Percentiles rank a stretch among this genome's conserved stretches.
Evolutionary conservation across 768 basidiomycete species (phyloP).

Genomic region (Termitomyces sp.): DNA sequence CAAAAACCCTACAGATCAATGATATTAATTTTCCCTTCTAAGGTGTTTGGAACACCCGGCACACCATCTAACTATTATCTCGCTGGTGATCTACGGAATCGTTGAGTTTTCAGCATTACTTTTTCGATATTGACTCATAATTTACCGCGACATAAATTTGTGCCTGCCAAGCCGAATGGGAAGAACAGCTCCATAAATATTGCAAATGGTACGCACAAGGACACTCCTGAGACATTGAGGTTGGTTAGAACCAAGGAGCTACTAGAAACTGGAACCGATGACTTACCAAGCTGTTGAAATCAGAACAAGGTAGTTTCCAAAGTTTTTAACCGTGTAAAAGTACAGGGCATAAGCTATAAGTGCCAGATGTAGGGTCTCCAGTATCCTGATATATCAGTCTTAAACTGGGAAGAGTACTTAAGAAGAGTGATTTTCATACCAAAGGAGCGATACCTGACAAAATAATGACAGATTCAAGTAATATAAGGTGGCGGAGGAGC

Average conservation of each 20-base stretch:
- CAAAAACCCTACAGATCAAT: neutral
- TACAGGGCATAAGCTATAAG: conserved; percentile 1
- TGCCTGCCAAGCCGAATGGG: neutral
- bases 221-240: neutral
- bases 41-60: neutral
- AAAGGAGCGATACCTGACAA: neutral
- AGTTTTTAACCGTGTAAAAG: neutral
- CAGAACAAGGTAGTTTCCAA: neutral
- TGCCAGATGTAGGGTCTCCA: conserved; percentile 1
- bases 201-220: neutral
- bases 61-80: neutral
- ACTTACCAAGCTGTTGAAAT: neutral
- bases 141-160: neutral
- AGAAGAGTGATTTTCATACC: neutral
- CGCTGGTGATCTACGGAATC: neutral
- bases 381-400: neutral
- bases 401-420: too few relatives aligned
- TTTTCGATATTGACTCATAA: neutral
- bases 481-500: neutral
- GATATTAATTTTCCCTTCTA: neutral
- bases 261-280: neutral
- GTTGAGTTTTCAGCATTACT: neutral
- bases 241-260: neutral
- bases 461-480: neutral
- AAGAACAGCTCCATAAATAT: neutral